Evolutionary conservation across 306 rosid genomes (phyloP).

Genomic region (Crataegus laevigata): DNA sequence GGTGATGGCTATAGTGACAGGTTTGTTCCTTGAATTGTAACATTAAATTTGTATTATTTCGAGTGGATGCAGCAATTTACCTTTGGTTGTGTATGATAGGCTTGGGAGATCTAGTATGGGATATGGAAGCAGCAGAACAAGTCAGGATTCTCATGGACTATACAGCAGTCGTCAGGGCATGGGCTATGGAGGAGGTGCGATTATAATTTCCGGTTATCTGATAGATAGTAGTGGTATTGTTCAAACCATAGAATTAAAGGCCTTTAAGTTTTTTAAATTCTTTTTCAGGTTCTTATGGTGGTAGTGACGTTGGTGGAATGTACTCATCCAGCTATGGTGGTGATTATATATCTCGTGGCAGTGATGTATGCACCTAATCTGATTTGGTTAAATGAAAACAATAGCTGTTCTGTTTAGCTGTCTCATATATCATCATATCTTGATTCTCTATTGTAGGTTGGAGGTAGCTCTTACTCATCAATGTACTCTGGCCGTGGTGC

Average conservation of each 20-base stretch:
- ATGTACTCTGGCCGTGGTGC: slow-evolving; percentile 65
- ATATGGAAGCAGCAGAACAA: slow-evolving; percentile 66
- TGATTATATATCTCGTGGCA: slow-evolving; percentile 67
- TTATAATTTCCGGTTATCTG: not conserved
- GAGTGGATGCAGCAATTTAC: not conserved
- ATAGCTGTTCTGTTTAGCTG: not conserved
- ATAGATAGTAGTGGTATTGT: not conserved
- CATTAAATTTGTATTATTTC: not conserved
- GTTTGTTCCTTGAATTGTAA: slow-evolving; percentile 30
- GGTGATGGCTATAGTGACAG: slow-evolving; percentile 80
- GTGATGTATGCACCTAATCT: slow-evolving; percentile 55
- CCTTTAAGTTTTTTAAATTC: not conserved
- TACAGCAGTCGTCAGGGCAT: slow-evolving; percentile 70
- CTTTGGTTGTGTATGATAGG: slow-evolving; percentile 34
- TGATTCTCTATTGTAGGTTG: slow-evolving; percentile 42
- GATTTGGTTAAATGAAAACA: not conserved
- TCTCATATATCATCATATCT: not conserved
- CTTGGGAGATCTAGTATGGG: slow-evolving; percentile 68
- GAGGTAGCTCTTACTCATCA: slow-evolving; percentile 73
- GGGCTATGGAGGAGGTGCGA: slow-evolving; percentile 52
- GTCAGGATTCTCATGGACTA: slow-evolving; percentile 57
- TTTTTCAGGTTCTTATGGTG: slow-evolving; percentile 62
- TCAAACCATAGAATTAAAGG: not conserved
- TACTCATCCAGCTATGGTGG: slow-evolving; percentile 85
- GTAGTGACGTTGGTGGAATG: slow-evolving; percentile 58